Percentiles rank a stretch among this genome's conserved stretches.
Conservation (phyloP, 2,329 filamentous ascomycete genomes). For the Aureobasidium namibiae region DNA sequence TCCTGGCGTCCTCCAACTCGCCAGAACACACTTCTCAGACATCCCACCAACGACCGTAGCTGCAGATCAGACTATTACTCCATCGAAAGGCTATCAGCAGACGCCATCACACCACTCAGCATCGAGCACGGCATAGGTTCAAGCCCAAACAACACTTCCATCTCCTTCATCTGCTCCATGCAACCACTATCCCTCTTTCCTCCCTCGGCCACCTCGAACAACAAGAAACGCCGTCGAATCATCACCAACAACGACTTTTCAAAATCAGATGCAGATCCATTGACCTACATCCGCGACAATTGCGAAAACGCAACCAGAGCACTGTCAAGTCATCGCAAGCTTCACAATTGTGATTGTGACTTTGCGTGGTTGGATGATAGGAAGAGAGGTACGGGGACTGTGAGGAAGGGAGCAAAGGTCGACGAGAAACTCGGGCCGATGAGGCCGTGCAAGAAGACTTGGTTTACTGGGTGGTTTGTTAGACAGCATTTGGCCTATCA, state of each 20-base stretch:
- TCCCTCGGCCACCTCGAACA: neutral
- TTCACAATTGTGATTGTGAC: slow-evolving; percentile 7
- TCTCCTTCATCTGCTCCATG: slow-evolving; percentile 1
- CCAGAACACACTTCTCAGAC: neutral
- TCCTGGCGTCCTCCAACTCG: neutral
- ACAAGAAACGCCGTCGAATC: slow-evolving; percentile 1
- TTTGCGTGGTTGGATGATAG: slow-evolving; percentile 4
- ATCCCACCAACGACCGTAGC: neutral
- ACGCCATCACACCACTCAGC: neutral
- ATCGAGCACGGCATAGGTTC: slow-evolving; percentile 2
- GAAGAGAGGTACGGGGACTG: neutral
- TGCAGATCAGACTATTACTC: slow-evolving; percentile 4
- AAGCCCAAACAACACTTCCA: neutral
- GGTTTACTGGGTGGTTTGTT: slow-evolving; percentile 5
- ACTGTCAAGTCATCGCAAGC: neutral
- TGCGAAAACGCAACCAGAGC: slow-evolving; percentile 6
- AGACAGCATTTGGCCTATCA: slow-evolving; percentile 8
- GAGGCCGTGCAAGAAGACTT: slow-evolving; percentile 4
- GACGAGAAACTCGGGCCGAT: neutral
- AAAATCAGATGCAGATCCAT: neutral
- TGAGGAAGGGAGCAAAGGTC: neutral
- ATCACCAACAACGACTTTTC: slow-evolving; percentile 7
- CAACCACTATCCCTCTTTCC: neutral
- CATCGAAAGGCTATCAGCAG: neutral
- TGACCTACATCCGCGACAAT: neutral